These are phyloP conservation scores for Apiospora saccharicola DNA, from an alignment of 2,329 filamentous ascomycete genomes.

Conservation along the genomic window DNA sequence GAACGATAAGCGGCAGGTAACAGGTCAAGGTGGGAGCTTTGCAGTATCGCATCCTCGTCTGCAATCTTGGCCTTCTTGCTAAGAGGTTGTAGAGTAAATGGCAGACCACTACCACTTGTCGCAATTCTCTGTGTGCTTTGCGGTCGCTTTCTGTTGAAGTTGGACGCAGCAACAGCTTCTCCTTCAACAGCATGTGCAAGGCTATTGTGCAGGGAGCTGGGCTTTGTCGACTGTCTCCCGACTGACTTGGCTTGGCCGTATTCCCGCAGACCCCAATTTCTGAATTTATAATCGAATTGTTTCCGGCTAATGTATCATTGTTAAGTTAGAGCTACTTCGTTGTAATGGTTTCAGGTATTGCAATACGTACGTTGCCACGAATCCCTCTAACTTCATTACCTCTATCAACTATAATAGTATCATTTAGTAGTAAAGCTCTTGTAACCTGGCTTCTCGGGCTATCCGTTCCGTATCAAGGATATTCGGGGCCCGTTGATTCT, in stretches of 20 bases:
- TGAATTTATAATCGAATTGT: not conserved
- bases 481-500: no score
- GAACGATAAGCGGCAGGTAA: no score
- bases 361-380: not conserved
- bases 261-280: not conserved
- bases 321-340: not conserved
- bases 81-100: not conserved
- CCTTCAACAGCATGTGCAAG: not conserved
- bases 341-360: fast-evolving
- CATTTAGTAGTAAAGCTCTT: no score
- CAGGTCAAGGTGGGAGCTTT: not conserved
- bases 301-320: not conserved
- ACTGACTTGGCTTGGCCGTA: not conserved
- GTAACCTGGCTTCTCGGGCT: no score
- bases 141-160: not conserved
- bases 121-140: not conserved
- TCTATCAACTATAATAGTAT: no score
- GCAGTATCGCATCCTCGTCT: not conserved
- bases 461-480: no score
- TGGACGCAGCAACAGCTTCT: not conserved
- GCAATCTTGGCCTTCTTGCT: not conserved
- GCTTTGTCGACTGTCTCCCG: not conserved
- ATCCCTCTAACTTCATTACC: no score
- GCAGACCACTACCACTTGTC: not conserved
- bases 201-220: not conserved